phyloP scores from a whole-genome alignment of 2,329 filamentous ascomycete genomes.

The Hymenoscyphus fructigenus region DNA sequence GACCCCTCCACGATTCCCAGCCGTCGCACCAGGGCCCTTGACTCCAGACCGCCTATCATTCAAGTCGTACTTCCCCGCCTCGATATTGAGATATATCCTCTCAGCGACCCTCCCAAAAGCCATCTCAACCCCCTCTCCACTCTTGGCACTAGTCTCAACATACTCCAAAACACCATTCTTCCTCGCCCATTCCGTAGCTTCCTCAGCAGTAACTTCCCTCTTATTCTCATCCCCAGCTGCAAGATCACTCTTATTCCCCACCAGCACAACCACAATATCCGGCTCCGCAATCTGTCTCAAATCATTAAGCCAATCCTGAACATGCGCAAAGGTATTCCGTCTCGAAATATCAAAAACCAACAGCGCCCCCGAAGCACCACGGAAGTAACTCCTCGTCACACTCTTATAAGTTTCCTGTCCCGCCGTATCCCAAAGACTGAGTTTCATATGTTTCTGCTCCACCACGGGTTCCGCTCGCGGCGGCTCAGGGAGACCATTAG shows the following conservation, averaged over 20 bases:
- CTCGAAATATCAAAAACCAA: constrained; percentile 95
- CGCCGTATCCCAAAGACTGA: constrained; percentile 92
- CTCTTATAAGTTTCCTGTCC: constrained; percentile 98
- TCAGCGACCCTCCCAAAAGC: constrained; percentile 93
- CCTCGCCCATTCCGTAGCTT: constrained; percentile 87
- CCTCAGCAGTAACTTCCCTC: constrained; percentile 75
- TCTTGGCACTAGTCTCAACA: constrained; percentile 95
- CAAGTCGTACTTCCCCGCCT: constrained; percentile 85
- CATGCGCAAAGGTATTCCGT: constrained; percentile 79
- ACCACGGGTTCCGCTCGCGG: constrained; percentile 38
- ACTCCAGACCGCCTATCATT: constrained; percentile 92
- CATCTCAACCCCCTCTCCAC: constrained; percentile 87
- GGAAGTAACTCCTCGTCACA: constrained; percentile 81
- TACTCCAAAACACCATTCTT: constrained; percentile 87
- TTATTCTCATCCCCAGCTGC: constrained; percentile 57
- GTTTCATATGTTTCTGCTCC: constrained; percentile 80
- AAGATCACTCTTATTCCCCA: constrained; percentile 93
- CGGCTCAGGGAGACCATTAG: constrained; percentile 54
- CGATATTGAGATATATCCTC: constrained; percentile 94
- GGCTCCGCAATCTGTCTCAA: constrained; percentile 93
- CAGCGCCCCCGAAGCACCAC: constrained; percentile 67
- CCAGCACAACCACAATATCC: constrained; percentile 89
- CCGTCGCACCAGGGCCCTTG: constrained; percentile 62
- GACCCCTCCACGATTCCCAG: constrained; percentile 42
- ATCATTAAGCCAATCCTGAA: constrained; percentile 91